These are phyloP conservation scores for Tulasnella sp. DNA, from an alignment of 768 basidiomycete species.

Conservation along the genomic window DNA sequence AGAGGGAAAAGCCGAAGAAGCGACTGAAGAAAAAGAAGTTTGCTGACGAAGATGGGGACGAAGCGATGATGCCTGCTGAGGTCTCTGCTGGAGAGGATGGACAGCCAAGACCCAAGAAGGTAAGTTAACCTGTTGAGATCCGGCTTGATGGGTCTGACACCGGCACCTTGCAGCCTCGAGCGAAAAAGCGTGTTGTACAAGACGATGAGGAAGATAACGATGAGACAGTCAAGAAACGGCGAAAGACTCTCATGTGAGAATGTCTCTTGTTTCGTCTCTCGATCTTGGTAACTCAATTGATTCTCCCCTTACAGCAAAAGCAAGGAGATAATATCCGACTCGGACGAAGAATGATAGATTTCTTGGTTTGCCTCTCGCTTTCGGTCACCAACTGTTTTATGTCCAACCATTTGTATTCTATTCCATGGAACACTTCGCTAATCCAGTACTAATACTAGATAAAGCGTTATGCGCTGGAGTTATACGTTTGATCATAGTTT, in stretches of 20 bases:
- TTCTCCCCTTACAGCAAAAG: constrained; percentile 51
- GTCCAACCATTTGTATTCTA: no score
- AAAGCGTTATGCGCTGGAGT: no score
- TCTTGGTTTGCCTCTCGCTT: background rate
- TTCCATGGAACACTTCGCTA: no score
- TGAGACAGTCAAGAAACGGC: constrained; percentile 48
- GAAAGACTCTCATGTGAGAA: constrained; percentile 21
- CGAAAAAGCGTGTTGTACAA: constrained; percentile 63
- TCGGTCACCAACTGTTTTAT: no score
- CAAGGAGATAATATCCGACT: constrained; percentile 75
- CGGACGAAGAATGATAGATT: constrained; percentile 39
- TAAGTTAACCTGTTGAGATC: constrained; percentile 22
- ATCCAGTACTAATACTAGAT: no score
- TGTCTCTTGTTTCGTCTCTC: background rate
- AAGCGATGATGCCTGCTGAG: constrained; percentile 21
- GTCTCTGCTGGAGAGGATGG: background rate
- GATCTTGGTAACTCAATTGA: background rate
- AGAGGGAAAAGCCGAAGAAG: constrained; percentile 51
- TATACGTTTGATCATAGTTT: no score
- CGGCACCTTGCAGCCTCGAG: constrained; percentile 12
- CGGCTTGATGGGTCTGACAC: background rate
- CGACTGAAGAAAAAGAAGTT: constrained; percentile 57
- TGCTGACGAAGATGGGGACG: constrained; percentile 50
- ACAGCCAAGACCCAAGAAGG: constrained; percentile 53
- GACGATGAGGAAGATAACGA: constrained; percentile 71